These are phyloP conservation scores for Aspergillus fijiensis DNA, from an alignment of 2,329 filamentous ascomycete genomes.

Conservation along the genomic window DNA sequence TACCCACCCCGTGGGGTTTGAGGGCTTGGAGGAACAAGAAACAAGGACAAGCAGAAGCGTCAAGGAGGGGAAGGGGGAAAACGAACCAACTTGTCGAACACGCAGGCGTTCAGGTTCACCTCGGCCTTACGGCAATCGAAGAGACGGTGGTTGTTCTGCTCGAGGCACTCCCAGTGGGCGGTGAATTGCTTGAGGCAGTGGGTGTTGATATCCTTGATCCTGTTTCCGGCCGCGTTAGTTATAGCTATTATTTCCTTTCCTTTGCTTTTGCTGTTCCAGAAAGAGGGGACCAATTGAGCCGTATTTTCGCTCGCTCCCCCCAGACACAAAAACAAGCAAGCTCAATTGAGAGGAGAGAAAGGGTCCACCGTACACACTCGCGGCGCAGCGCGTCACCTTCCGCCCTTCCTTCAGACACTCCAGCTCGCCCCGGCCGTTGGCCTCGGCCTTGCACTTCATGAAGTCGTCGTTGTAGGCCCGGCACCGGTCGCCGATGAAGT, in stretches of 20 bases:
- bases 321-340: not conserved
- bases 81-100: slow-evolving; percentile 90
- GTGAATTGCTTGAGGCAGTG: slow-evolving; percentile 89
- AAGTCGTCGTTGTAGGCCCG: slow-evolving; percentile 96
- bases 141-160: slow-evolving; percentile 96
- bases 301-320: not conserved
- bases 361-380: slow-evolving; percentile 77
- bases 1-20: not conserved
- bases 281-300: not conserved
- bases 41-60: not conserved
- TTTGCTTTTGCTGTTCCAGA: not conserved
- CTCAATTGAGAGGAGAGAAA: not conserved
- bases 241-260: not conserved
- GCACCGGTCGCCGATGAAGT: slow-evolving; percentile 97
- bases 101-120: slow-evolving; percentile 89
- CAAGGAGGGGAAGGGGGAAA: not conserved
- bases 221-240: slow-evolving; percentile 38
- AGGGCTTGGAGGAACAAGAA: not conserved
- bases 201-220: slow-evolving; percentile 93
- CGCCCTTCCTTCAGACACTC: slow-evolving; percentile 96
- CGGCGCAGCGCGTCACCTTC: slow-evolving; percentile 93
- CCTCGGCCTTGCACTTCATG: slow-evolving; percentile 99
- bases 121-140: slow-evolving; percentile 92
- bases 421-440: slow-evolving; percentile 84
- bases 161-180: slow-evolving; percentile 90